Evolutionary conservation across 345 rosid species (phyloP).

Genomic region (Carallia brachiata): DNA sequence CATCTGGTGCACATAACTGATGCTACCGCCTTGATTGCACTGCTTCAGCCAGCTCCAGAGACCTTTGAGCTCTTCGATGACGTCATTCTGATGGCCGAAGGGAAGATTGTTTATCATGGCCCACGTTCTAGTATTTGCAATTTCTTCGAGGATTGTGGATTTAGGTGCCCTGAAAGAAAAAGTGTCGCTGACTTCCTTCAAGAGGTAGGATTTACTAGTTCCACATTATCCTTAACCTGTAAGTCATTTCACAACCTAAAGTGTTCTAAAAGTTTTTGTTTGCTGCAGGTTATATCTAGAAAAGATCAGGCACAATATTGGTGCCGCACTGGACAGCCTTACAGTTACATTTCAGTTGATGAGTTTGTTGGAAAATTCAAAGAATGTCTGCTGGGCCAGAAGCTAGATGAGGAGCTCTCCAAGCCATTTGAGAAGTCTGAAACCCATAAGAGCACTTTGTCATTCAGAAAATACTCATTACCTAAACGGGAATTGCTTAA

Average conservation of each 20-base stretch:
- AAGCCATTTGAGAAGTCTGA: constrained; percentile 36
- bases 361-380: constrained; percentile 39
- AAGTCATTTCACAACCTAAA: neutral
- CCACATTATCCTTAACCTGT: neutral
- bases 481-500: constrained; percentile 53
- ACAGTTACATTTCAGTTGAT: constrained; percentile 40
- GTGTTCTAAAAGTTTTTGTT: neutral
- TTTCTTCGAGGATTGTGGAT: constrained; percentile 63
- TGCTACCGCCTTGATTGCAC: constrained; percentile 53
- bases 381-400: constrained; percentile 32
- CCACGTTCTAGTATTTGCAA: constrained; percentile 33
- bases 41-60: constrained; percentile 74
- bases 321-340: constrained; percentile 28
- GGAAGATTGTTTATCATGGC: constrained; percentile 59
- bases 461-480: constrained; percentile 37
- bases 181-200: constrained; percentile 64
- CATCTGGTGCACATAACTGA: constrained; percentile 55
- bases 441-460: constrained; percentile 40
- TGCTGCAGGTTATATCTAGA: constrained; percentile 50
- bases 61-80: constrained; percentile 64
- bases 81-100: constrained; percentile 56
- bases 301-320: constrained; percentile 70
- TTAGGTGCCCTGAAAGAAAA: constrained; percentile 60
- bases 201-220: constrained; percentile 34
- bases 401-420: constrained; percentile 35